These are phyloP conservation scores for Fusarium pininemorale DNA, from an alignment of 2,329 filamentous ascomycete genomes.

Conservation along the genomic window DNA sequence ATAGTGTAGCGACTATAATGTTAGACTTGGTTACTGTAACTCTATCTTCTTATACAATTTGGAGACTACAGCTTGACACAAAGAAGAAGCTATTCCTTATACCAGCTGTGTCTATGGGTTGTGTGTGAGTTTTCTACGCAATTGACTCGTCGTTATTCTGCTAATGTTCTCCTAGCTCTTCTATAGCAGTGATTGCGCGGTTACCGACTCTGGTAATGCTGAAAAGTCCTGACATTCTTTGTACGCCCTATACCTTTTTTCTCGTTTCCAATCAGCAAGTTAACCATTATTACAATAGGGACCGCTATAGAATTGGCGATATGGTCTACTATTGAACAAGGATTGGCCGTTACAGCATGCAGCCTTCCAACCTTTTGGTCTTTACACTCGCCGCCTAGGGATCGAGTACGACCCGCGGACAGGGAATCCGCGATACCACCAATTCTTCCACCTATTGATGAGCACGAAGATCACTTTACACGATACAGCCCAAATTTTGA, in stretches of 20 bases:
- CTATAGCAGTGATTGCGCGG: neutral
- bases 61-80: neutral
- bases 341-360: neutral
- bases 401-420: rapidly evolving
- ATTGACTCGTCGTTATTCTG: rapidly evolving
- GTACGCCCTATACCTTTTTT: neutral
- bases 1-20: neutral
- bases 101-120: neutral
- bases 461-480: neutral
- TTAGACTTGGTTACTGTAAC: neutral
- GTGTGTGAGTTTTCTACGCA: neutral
- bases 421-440: neutral
- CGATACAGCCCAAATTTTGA: neutral
- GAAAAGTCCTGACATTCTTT: neutral
- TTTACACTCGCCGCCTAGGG: neutral
- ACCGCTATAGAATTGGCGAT: neutral
- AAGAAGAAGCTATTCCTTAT: neutral
- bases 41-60: neutral
- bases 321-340: neutral
- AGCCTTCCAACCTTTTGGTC: neutral
- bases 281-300: neutral
- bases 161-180: neutral
- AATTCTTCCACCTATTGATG: rapidly evolving
- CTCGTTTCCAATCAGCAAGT: neutral
- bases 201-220: neutral